A percentile compares a stretch with the other conserved stretches of the same genome.
These are phyloP conservation scores for Phyllosticta capitalensis DNA, from an alignment of 2,329 filamentous ascomycete genomes.

Conservation along the genomic window DNA sequence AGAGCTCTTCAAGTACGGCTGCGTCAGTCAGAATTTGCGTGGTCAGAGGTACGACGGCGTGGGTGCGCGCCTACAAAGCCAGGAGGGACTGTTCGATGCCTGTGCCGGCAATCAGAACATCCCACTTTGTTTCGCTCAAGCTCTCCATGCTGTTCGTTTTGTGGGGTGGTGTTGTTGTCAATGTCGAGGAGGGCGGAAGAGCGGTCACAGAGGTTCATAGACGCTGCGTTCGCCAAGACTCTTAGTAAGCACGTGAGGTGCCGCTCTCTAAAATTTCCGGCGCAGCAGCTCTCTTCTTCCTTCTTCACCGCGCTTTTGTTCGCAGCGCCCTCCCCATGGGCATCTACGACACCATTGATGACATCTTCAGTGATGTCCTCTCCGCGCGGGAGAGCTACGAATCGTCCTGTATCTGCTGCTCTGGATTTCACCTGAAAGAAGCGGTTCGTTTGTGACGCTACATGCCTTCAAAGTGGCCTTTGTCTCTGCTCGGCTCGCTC, in stretches of 20 bases:
- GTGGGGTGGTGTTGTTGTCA: constrained; percentile 12
- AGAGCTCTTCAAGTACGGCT: constrained; percentile 62
- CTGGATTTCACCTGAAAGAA: constrained; percentile 38
- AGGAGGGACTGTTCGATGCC: constrained; percentile 44
- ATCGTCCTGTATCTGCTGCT: constrained; percentile 44
- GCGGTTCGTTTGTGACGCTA: constrained; percentile 43
- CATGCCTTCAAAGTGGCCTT: constrained; percentile 18
- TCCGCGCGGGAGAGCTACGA: constrained; percentile 35
- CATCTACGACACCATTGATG: constrained; percentile 1
- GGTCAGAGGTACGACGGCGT: constrained; percentile 12
- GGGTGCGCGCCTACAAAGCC: constrained; percentile 36
- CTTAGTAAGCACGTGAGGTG: constrained; percentile 23
- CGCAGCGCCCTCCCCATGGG: neutral
- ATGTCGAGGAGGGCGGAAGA: constrained; percentile 12
- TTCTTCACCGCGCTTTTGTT: constrained; percentile 23
- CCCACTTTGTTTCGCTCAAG: constrained; percentile 42
- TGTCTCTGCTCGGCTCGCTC: neutral
- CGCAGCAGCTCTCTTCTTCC: constrained; percentile 13
- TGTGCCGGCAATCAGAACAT: constrained; percentile 45
- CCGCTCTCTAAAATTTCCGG: constrained; percentile 14
- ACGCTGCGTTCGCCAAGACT: neutral
- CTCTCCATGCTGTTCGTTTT: constrained; percentile 33
- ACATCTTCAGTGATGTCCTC: constrained; percentile 35
- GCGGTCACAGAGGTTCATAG: constrained; percentile 13
- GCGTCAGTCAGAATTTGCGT: constrained; percentile 60